Evolutionary conservation across 192 early-diverging fungal genomes (phyloP).

Genomic region (Rhizoclosmatium sp.): DNA sequence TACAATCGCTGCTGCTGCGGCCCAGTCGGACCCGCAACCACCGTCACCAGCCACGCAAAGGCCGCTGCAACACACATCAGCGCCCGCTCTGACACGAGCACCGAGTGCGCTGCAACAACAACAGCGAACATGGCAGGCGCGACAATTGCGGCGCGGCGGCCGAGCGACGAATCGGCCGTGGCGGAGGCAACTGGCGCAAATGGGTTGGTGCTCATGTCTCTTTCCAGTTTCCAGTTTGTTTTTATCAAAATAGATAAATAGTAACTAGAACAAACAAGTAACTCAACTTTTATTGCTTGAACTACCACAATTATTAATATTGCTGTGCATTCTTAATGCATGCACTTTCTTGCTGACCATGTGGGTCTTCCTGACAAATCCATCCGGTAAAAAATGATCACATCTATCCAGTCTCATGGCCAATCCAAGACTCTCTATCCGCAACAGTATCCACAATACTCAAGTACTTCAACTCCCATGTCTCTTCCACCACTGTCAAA

Average conservation of each 20-base stretch:
- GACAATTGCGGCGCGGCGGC: background rate
- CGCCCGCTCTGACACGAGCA: constrained; percentile 17
- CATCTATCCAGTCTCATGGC: too few relatives aligned
- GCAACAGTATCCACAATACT: too few relatives aligned
- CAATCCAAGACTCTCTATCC: too few relatives aligned
- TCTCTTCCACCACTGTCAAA: too few relatives aligned
- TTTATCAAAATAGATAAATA: background rate
- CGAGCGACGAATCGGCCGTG: background rate
- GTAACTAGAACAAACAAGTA: too few relatives aligned
- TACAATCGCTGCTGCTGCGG: background rate
- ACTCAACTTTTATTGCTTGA: too few relatives aligned
- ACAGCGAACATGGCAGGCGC: constrained; percentile 18
- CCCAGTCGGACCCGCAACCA: constrained; percentile 8
- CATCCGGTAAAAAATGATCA: too few relatives aligned
- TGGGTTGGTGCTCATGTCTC: background rate
- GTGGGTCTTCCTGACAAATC: too few relatives aligned
- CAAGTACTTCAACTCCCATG: too few relatives aligned
- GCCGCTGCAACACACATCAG: background rate
- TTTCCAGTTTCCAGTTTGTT: background rate
- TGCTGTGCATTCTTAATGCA: too few relatives aligned
- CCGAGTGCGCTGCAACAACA: constrained; percentile 20
- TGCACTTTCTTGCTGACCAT: too few relatives aligned
- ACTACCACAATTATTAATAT: too few relatives aligned
- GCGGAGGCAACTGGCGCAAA: constrained; percentile 17
- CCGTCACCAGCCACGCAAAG: constrained; percentile 26